A percentile compares a stretch with the other conserved stretches of the same genome.
Evolutionary conservation across 148 eudicot genomes (phyloP).

Genomic region (Fallopia convolvulus): DNA sequence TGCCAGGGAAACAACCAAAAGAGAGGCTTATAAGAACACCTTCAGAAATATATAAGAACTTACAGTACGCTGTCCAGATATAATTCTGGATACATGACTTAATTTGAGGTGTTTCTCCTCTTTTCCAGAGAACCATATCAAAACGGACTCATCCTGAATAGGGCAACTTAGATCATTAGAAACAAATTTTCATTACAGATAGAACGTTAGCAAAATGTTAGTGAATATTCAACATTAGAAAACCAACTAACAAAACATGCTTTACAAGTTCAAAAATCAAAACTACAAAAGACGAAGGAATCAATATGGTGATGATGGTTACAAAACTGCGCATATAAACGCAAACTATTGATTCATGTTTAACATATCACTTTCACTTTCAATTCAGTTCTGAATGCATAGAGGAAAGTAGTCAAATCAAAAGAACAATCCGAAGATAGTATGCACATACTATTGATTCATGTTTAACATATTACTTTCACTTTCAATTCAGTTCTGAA

Average conservation of each 20-base stretch:
- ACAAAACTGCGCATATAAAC: not conserved
- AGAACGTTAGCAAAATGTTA: not conserved
- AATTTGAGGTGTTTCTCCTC: slow-evolving; percentile 93
- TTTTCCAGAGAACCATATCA: slow-evolving; percentile 91
- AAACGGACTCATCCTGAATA: slow-evolving; percentile 71
- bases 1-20: slow-evolving; percentile 5
- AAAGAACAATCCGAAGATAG: not conserved
- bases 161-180: not conserved
- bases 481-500: not conserved
- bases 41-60: slow-evolving; percentile 17
- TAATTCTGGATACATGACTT: slow-evolving; percentile 80
- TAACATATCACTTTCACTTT: not conserved
- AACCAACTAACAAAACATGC: not conserved
- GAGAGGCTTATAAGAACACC: not conserved
- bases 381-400: not conserved
- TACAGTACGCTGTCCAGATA: slow-evolving; percentile 98
- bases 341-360: not conserved
- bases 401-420: too few relatives aligned
- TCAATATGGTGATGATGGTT: not conserved
- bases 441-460: too few relatives aligned
- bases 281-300: not conserved
- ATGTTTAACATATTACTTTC: not conserved
- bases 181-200: not conserved
- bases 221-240: not conserved
- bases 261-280: not conserved